These are phyloP conservation scores for Psophocarpus tetragonolobus DNA, from an alignment of 306 rosid species.

Conservation along the genomic window DNA sequence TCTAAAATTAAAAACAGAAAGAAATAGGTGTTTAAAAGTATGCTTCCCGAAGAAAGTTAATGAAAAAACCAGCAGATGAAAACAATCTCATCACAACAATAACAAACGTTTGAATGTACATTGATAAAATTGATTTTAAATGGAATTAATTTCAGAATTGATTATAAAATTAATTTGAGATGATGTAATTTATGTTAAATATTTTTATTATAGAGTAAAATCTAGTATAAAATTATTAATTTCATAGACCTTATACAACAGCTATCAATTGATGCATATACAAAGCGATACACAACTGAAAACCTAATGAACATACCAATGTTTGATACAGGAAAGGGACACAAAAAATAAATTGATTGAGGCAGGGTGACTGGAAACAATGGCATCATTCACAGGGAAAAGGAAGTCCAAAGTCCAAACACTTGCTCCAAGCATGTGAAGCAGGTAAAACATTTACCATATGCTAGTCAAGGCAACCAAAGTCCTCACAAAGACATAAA, in stretches of 20 bases:
- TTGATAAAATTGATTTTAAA: too few species aligned
- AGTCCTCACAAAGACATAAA: not conserved
- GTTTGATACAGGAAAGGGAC: not conserved
- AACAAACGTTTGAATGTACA: too few species aligned
- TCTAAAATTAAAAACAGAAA: not conserved
- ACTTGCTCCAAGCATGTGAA: not conserved
- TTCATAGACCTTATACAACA: not conserved
- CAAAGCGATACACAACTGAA: not conserved
- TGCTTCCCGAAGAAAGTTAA: not conserved
- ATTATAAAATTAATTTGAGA: too few species aligned
- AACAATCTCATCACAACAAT: not conserved
- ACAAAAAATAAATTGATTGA: not conserved
- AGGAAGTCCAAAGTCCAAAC: constrained; percentile 10
- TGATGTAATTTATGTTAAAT: too few species aligned
- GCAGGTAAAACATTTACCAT: constrained; percentile 1
- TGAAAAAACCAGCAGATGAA: not conserved
- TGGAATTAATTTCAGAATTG: too few species aligned
- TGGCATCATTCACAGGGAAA: not conserved
- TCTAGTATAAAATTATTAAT: too few species aligned
- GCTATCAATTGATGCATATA: constrained; percentile 13
- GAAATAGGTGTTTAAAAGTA: not conserved
- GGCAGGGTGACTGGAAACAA: not conserved
- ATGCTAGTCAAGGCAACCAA: not conserved
- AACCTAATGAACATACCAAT: not conserved
- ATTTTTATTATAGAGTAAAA: too few species aligned